These are phyloP conservation scores for Ogataea polymorpha DNA, from an alignment of 805 yeast genomes.

Conservation along the genomic window DNA sequence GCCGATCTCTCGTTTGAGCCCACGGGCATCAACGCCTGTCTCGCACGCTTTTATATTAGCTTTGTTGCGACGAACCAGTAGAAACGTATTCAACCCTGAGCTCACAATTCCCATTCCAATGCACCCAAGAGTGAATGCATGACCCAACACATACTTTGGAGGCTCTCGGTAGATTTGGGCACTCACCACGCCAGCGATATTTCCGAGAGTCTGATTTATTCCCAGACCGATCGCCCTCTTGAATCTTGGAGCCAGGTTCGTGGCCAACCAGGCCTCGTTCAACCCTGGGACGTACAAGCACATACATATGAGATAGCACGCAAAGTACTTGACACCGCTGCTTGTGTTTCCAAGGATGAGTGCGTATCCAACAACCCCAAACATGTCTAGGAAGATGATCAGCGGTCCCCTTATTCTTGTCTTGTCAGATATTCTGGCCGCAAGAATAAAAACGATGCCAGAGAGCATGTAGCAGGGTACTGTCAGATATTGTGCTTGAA, in stretches of 20 bases:
- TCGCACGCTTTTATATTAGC: constrained; percentile 5
- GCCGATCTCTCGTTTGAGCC: constrained; percentile 7
- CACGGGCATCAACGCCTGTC: constrained; percentile 11
- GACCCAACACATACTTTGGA: constrained; percentile 38
- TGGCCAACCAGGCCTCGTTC: constrained; percentile 43
- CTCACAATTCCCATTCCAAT: constrained; percentile 15
- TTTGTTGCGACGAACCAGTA: constrained; percentile 7
- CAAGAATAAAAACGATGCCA: constrained; percentile 27
- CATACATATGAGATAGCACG: constrained; percentile 35
- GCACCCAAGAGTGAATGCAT: constrained; percentile 38
- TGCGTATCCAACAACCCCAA: constrained; percentile 31
- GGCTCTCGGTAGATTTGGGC: constrained; percentile 41
- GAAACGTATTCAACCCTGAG: constrained; percentile 1
- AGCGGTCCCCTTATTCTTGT: constrained; percentile 32
- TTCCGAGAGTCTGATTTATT: constrained; percentile 42
- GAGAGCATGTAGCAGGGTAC: constrained; percentile 39
- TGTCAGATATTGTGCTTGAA: constrained; percentile 39
- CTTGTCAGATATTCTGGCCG: constrained; percentile 30
- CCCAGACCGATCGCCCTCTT: constrained; percentile 43
- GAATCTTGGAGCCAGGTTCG: constrained; percentile 41
- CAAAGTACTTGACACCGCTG: constrained; percentile 20
- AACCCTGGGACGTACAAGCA: constrained; percentile 36
- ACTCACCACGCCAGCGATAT: constrained; percentile 43
- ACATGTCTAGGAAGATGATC: constrained; percentile 24
- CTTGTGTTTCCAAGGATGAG: constrained; percentile 30